Conservation (phyloP, 495 filamentous ascomycete genomes). For the Trichocladium uniseriatum region DNA sequence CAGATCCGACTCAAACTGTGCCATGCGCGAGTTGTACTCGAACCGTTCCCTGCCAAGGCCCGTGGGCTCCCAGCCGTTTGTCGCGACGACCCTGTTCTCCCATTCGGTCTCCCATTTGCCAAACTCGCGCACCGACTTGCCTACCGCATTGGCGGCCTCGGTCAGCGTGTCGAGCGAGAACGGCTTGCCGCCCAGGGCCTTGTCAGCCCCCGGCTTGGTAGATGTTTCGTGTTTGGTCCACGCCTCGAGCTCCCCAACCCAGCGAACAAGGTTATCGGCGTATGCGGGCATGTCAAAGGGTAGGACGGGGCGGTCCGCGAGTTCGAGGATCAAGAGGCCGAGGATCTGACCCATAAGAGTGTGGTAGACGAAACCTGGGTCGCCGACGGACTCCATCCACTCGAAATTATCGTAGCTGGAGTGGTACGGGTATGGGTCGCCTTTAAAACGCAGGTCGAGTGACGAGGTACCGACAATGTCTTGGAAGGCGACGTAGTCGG, state of each 20-base stretch:
- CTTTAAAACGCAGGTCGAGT: conserved; percentile 75
- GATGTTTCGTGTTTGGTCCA: conserved; percentile 51
- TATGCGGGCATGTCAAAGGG: conserved; percentile 69
- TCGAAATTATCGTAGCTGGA: conserved; percentile 85
- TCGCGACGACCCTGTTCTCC: conserved; percentile 56
- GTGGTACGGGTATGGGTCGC: conserved; percentile 59
- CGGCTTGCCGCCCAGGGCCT: conserved; percentile 3
- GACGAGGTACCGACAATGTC: conserved; percentile 86
- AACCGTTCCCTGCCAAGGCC: conserved; percentile 53
- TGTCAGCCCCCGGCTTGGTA: too few species aligned
- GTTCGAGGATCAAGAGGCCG: conserved; percentile 73
- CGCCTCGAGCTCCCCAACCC: conserved; percentile 55
- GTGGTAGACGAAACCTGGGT: conserved; percentile 79
- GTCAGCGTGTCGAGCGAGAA: conserved; percentile 52
- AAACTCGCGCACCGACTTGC: conserved; percentile 52
- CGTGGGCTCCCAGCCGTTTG: conserved; percentile 61
- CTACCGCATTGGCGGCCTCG: conserved; percentile 52
- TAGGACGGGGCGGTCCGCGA: conserved; percentile 68
- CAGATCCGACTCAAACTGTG: conserved; percentile 71
- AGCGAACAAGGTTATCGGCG: conserved; percentile 48
- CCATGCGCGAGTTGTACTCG: conserved; percentile 63
- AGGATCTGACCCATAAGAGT: conserved; percentile 68
- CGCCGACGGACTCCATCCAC: conserved; percentile 70
- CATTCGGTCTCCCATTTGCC: conserved; percentile 61
- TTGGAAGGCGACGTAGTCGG: conserved; percentile 88